Evolutionary conservation across 78 protist genomes (phyloP).

Genomic region (Dictyostelium discoideum): dicty_2.7 NC_007089.4:1347001-1347500

Average conservation of each 20-base stretch:
- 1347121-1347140: constrained; percentile 61
- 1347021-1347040: constrained; percentile 75
- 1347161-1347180: constrained; percentile 74
- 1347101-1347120: constrained; percentile 51
- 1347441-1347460: constrained; percentile 46
- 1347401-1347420: constrained; percentile 91
- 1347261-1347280: constrained; percentile 44
- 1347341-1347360: constrained; percentile 60
- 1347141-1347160: constrained; percentile 84
- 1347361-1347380: constrained; percentile 53
- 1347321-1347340: constrained; percentile 47
- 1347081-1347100: constrained; percentile 36
- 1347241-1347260: neutral
- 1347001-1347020: constrained; percentile 68
- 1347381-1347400: constrained; percentile 86
- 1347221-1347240: too few species aligned
- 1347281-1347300: constrained; percentile 67
- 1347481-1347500: constrained; percentile 81
- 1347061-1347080: constrained; percentile 7
- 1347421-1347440: constrained; percentile 89
- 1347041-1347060: constrained; percentile 57
- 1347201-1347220: neutral
- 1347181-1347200: constrained; percentile 86
- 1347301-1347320: constrained; percentile 81
- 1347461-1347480: constrained; percentile 88